Evolutionary conservation across 176 grass and related monocot genomes (phyloP).

Genomic region (Ensete glaucum): DNA sequence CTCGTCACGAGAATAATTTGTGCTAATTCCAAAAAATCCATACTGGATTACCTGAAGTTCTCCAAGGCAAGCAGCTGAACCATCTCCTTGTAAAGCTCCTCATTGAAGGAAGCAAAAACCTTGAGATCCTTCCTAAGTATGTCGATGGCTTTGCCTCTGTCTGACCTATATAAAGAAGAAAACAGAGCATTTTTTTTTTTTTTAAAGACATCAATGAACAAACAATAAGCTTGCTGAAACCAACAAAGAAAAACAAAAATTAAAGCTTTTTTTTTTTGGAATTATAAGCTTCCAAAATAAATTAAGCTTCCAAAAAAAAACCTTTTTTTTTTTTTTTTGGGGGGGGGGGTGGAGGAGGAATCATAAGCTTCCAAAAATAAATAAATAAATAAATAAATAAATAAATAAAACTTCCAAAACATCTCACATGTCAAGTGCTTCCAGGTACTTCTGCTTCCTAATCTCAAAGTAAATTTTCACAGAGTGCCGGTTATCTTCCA

Average conservation of each 20-base stretch:
- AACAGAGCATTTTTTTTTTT: background rate
- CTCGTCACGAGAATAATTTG: background rate
- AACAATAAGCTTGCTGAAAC: too few relatives aligned
- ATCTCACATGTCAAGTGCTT: conserved; percentile 84
- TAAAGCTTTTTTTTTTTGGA: too few relatives aligned
- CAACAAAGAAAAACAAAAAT: too few relatives aligned
- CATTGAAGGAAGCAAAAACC: conserved; percentile 97
- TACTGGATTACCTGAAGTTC: conserved; percentile 62
- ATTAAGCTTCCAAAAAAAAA: too few relatives aligned
- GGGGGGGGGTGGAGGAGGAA: too few relatives aligned
- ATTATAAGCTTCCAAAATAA: too few relatives aligned
- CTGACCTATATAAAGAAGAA: conserved; percentile 54
- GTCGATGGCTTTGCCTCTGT: conserved; percentile 85
- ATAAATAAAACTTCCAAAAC: too few relatives aligned
- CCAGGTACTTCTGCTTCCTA: conserved; percentile 98
- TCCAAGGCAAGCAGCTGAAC: conserved; percentile 91
- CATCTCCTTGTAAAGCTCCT: conserved; percentile 99
- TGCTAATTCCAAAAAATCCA: background rate
- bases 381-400: background rate
- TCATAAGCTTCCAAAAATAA: background rate
- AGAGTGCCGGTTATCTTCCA: conserved; percentile 98
- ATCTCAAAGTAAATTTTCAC: conserved; percentile 99
- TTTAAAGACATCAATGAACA: too few relatives aligned
- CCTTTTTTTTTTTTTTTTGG: too few relatives aligned
- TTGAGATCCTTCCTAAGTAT: conserved; percentile 99